Percentiles rank a stretch among this genome's conserved stretches.
Conservation (phyloP, 208 protist species). For the Crithidia acanthocephali region DNA sequence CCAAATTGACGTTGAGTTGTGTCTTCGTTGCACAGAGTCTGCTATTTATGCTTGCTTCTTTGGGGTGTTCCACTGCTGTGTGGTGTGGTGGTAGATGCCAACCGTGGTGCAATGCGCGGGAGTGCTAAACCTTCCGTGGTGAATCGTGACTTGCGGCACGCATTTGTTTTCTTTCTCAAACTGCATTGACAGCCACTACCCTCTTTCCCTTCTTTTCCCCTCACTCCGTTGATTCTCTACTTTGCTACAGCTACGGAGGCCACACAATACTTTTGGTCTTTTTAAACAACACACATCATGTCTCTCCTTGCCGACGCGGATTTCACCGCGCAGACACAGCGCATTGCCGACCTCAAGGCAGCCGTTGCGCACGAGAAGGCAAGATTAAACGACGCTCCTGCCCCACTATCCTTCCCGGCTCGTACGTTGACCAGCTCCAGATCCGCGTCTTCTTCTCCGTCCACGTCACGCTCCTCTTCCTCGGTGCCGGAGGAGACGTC, state of each 20-base stretch:
- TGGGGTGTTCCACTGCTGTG: not conserved
- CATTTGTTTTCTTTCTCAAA: too few species aligned
- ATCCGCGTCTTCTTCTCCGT: not conserved
- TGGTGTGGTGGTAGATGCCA: too few species aligned
- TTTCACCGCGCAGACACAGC: not conserved
- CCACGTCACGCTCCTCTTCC: not conserved
- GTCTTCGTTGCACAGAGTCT: not conserved
- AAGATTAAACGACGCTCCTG: not conserved
- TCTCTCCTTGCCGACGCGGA: not conserved
- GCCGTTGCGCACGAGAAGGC: not conserved
- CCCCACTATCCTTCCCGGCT: not conserved
- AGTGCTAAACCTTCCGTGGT: too few species aligned
- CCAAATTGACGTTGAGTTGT: not conserved
- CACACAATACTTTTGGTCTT: too few species aligned
- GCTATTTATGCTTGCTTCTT: not conserved
- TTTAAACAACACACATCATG: not conserved
- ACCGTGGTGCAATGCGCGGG: too few species aligned
- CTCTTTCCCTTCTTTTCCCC: too few species aligned
- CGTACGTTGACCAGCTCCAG: too few species aligned
- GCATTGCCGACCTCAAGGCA: slow-evolving; percentile 7
- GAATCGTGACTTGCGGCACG: too few species aligned
- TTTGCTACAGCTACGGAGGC: too few species aligned
- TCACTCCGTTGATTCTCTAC: too few species aligned
- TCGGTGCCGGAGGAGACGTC: not conserved
- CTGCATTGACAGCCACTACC: too few species aligned